Conservation (phyloP, 2,329 filamentous ascomycete genomes). For the Exophiala spinifera region DNA sequence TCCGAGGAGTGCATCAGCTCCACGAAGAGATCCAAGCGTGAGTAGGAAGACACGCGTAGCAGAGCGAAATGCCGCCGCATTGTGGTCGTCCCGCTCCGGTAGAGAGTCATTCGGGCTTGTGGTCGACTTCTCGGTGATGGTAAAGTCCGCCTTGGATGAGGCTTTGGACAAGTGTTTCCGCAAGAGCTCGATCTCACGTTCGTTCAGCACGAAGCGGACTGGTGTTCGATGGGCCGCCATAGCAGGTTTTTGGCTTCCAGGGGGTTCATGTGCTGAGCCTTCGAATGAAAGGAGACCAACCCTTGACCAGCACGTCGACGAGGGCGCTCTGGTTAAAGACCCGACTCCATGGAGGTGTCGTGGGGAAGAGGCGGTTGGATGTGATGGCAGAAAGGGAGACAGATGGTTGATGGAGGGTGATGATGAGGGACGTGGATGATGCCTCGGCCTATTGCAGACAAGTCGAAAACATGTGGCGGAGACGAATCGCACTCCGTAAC, state of each 20-base stretch:
- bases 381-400: no score
- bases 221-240: conserved; percentile 18
- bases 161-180: conserved; percentile 4
- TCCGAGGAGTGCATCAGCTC: conserved; percentile 31
- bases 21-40: conserved; percentile 62
- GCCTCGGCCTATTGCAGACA: no score
- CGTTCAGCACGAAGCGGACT: conserved; percentile 21
- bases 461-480: no score
- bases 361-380: no score
- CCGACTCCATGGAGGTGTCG: no score
- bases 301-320: no score
- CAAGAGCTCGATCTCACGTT: conserved; percentile 23
- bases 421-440: no score
- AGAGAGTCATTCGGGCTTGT: background rate
- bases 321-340: no score
- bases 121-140: background rate
- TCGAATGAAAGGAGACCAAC: no score
- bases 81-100: conserved; percentile 57
- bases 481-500: no score
- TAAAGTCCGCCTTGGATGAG: background rate
- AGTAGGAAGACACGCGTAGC: conserved; percentile 67
- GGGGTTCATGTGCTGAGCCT: no score
- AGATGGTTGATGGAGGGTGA: no score
- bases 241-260: background rate
- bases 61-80: conserved; percentile 66